Conservation (phyloP, 139 green algal species). For the Edaphochlamys debaryana region DNA sequence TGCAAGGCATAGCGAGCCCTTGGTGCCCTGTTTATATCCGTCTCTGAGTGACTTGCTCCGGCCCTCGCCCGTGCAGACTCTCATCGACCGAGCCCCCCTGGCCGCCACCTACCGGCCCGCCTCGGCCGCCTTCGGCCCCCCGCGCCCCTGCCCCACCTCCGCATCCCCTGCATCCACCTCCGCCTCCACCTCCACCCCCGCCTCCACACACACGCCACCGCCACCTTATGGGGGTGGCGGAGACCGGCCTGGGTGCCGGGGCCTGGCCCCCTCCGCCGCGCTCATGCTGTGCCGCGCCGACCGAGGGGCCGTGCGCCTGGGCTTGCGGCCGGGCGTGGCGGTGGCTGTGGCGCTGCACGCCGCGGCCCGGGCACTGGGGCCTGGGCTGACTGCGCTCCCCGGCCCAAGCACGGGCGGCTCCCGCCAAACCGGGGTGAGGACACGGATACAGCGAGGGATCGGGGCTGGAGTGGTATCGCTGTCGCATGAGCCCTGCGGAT, state of each 20-base stretch:
- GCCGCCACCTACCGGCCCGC: neutral
- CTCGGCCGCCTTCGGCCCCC: neutral
- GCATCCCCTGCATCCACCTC: too few relatives aligned
- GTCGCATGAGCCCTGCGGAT: too few relatives aligned
- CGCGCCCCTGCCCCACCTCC: too few relatives aligned
- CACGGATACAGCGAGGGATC: neutral
- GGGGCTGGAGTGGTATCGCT: too few relatives aligned
- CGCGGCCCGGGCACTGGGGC: too few relatives aligned
- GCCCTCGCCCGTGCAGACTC: neutral
- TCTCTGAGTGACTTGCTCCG: too few relatives aligned
- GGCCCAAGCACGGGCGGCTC: neutral
- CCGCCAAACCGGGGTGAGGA: neutral
- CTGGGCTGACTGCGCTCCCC: neutral
- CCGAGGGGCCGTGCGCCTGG: conserved; percentile 18
- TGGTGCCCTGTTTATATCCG: too few relatives aligned
- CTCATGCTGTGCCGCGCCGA: conserved; percentile 9
- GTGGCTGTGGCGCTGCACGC: neutral
- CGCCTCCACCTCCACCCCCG: neutral
- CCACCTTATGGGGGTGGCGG: too few relatives aligned
- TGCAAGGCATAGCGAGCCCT: neutral
- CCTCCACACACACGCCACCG: neutral
- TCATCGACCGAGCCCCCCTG: neutral
- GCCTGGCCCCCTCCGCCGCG: neutral
- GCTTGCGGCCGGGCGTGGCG: neutral
- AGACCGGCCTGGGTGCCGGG: neutral